These are phyloP conservation scores for Theobroma cacao DNA, from an alignment of 345 rosid genomes.

Conservation along the genomic window DNA sequence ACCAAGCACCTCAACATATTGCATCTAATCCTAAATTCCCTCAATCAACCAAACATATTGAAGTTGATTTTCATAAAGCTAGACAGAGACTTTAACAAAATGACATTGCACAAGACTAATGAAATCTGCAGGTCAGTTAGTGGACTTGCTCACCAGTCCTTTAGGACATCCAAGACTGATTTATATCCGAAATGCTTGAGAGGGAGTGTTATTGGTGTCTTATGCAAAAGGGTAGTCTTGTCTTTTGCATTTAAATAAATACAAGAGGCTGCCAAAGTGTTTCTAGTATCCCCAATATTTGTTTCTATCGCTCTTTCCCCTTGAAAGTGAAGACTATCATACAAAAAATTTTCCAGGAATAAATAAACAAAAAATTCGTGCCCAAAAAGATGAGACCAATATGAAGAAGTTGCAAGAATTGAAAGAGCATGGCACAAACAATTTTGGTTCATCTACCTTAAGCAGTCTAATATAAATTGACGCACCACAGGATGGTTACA, in stretches of 20 bases:
- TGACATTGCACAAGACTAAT: no score
- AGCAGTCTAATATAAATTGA: slow-evolving; percentile 80
- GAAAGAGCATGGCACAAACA: slow-evolving; percentile 7
- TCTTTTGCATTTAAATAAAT: background rate
- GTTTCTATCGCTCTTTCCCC: background rate
- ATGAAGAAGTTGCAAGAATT: slow-evolving; percentile 9
- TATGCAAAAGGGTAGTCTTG: background rate
- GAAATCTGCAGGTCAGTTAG: no score
- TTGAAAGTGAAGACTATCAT: background rate
- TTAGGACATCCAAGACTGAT: background rate
- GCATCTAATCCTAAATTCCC: no score
- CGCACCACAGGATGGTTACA: slow-evolving; percentile 98
- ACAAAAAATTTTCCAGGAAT: background rate
- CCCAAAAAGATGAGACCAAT: background rate
- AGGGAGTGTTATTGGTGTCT: background rate
- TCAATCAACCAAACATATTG: no score
- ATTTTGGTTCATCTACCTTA: slow-evolving; percentile 51
- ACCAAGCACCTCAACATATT: background rate
- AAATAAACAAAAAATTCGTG: background rate
- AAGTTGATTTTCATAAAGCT: no score
- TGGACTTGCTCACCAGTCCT: background rate
- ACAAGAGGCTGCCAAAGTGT: background rate
- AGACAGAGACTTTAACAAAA: no score
- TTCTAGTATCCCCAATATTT: background rate
- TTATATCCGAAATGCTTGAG: no score